phyloP scores from a whole-genome alignment of 345 rosid genomes.

The Syzygium grande region DNA sequence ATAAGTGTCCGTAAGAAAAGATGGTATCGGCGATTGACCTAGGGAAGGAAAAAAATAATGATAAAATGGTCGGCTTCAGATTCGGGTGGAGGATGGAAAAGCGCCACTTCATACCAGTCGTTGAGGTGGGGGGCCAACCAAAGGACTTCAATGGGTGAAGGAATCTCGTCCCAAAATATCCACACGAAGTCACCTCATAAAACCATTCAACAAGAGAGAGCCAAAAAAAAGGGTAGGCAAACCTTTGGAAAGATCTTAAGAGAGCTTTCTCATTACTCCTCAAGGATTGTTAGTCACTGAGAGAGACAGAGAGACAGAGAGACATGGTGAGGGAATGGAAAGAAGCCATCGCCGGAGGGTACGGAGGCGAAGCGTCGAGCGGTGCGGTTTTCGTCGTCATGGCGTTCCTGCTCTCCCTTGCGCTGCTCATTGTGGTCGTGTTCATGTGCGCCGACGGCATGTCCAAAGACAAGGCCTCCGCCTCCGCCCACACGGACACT shows the following conservation, averaged over 20 bases:
- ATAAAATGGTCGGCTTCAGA: neutral
- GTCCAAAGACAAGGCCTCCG: constrained; percentile 31
- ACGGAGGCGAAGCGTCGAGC: neutral
- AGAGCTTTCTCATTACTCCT: neutral
- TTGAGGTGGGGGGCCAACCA: neutral
- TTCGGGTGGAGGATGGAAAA: neutral
- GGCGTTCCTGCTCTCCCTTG: constrained; percentile 26
- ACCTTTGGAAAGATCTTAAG: neutral
- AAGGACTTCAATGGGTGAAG: neutral
- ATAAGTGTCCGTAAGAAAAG: neutral
- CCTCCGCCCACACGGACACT: constrained; percentile 16
- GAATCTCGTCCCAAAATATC: neutral
- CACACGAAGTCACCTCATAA: neutral
- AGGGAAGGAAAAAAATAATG: neutral
- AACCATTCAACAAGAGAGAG: neutral
- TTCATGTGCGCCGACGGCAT: constrained; percentile 49
- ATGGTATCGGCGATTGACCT: neutral
- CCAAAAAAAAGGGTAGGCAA: neutral
- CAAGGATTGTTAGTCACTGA: neutral
- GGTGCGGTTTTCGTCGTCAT: constrained; percentile 9
- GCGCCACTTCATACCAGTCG: neutral
- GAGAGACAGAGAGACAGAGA: neutral
- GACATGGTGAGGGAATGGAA: constrained; percentile 26
- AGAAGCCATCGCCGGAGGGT: neutral
- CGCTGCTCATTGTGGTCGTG: constrained; percentile 14